Conservation (phyloP, 306 rosid species). For the Gillenia trifoliata region DNA sequence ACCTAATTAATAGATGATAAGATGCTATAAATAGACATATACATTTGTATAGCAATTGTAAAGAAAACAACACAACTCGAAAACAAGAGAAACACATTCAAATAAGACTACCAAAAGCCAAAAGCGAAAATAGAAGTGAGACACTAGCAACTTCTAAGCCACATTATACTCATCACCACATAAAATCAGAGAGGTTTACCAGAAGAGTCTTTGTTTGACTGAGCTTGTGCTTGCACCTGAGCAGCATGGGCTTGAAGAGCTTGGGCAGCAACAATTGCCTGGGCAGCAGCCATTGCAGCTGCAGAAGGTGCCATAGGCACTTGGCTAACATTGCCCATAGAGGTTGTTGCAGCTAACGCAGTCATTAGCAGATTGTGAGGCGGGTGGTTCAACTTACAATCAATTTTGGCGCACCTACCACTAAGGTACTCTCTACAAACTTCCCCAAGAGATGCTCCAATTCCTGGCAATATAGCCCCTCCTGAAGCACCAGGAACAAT, state of each 20-base stretch:
- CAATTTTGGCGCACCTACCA: constrained; percentile 88
- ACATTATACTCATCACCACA: background rate
- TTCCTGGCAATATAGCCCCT: constrained; percentile 94
- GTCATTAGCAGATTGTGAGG: constrained; percentile 96
- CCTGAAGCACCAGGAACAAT: constrained; percentile 88
- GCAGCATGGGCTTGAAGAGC: constrained; percentile 99
- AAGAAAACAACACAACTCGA: background rate
- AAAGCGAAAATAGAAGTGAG: constrained; percentile 1
- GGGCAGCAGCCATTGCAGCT: constrained; percentile 99
- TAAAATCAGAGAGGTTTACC: constrained; percentile 47
- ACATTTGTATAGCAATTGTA: background rate
- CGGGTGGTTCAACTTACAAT: constrained; percentile 92
- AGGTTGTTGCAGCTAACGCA: constrained; percentile 91
- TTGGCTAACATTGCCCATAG: constrained; percentile 89
- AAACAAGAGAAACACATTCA: background rate
- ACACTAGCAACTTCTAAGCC: constrained; percentile 1
- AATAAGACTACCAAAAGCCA: constrained; percentile 4
- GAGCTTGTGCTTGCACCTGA: constrained; percentile 77
- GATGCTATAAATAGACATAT: constrained; percentile 7
- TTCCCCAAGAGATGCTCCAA: constrained; percentile 94
- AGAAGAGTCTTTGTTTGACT: constrained; percentile 71
- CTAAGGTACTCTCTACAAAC: constrained; percentile 92
- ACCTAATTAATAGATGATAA: constrained; percentile 37
- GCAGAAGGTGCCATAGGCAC: constrained; percentile 99
- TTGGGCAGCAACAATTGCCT: constrained; percentile 99